Conservation (phyloP, 345 rosid genomes). For the Syzygium aqueum region DNA sequence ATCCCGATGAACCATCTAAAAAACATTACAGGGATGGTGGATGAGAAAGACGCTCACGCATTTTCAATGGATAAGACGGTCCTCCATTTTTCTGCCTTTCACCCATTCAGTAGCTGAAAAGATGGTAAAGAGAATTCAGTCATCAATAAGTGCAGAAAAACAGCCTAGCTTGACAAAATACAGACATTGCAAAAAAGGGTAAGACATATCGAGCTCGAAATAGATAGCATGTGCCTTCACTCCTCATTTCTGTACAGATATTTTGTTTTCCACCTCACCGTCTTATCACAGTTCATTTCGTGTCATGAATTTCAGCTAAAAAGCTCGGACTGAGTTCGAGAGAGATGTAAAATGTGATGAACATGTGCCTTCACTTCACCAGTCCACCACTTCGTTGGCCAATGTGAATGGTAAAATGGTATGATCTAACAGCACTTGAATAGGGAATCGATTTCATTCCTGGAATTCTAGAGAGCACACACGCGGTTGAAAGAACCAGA, state of each 20-base stretch:
- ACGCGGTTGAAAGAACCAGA: not conserved
- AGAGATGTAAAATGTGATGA: not conserved
- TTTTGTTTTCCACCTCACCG: not conserved
- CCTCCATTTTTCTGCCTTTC: slow-evolving; percentile 88
- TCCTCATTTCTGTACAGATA: not conserved
- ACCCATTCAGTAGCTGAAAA: slow-evolving; percentile 95
- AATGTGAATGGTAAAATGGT: not conserved
- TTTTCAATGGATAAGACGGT: slow-evolving; percentile 75
- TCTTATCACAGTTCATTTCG: not conserved
- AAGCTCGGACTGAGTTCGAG: not conserved
- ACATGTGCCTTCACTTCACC: not conserved
- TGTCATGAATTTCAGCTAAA: not conserved
- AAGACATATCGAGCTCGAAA: not conserved
- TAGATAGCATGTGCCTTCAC: not conserved
- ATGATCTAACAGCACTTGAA: not conserved
- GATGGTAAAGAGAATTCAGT: not conserved
- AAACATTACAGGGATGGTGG: no score
- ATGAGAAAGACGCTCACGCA: slow-evolving; percentile 43
- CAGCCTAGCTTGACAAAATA: not conserved
- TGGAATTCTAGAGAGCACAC: not conserved
- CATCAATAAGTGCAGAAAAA: not conserved
- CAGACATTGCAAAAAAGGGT: not conserved
- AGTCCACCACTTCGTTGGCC: not conserved
- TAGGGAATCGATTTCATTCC: not conserved
- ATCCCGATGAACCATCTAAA: no score